Evolutionary conservation across 2,329 filamentous ascomycete genomes (phyloP).

Genomic region (Ceratocystis cacaofunesta): DNA sequence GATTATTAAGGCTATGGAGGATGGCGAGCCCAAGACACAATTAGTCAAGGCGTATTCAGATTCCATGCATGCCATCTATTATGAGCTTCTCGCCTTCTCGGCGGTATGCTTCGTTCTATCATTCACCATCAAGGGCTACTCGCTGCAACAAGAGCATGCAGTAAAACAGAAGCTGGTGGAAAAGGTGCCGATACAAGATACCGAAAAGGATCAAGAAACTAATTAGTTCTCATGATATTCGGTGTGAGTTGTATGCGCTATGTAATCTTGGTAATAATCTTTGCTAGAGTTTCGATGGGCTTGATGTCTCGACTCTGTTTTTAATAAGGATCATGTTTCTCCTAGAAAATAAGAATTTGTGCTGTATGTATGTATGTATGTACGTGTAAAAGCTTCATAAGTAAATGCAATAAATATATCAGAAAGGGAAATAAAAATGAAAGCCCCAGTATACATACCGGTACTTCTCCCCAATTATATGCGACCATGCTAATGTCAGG

Average conservation of each 20-base stretch:
- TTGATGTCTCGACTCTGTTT: neutral
- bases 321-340: neutral
- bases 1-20: slow-evolving; percentile 40
- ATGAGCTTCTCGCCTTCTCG: slow-evolving; percentile 23
- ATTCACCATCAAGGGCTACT: slow-evolving; percentile 22
- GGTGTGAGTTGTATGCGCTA: slow-evolving; percentile 30
- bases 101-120: slow-evolving; percentile 24
- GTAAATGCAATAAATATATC: slow-evolving; percentile 3
- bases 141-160: slow-evolving; percentile 24
- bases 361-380: slow-evolving; percentile 16
- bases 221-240: slow-evolving; percentile 30
- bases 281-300: neutral
- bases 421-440: neutral
- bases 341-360: too few species aligned
- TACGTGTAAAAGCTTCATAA: slow-evolving; percentile 27
- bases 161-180: slow-evolving; percentile 18
- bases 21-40: slow-evolving; percentile 19
- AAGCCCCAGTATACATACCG: neutral
- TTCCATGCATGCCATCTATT: slow-evolving; percentile 24
- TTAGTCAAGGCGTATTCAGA: slow-evolving; percentile 25
- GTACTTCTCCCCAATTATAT: neutral
- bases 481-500: neutral
- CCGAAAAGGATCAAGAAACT: neutral
- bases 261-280: slow-evolving; percentile 27
- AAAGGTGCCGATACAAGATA: neutral